Conservation (phyloP, 441 rosid species). For the Theobroma grandiflorum region DNA sequence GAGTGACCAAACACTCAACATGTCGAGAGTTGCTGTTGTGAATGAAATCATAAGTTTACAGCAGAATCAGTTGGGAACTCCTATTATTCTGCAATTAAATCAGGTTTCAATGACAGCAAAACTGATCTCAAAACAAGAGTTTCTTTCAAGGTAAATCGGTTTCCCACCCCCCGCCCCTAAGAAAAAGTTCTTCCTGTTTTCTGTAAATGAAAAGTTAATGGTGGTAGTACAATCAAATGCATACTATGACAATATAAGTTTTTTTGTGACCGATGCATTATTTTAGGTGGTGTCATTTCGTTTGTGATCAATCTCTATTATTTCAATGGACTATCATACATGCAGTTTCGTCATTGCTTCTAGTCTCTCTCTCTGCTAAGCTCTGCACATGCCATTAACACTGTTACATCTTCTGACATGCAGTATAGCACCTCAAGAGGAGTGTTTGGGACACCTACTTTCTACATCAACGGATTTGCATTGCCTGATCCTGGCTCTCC, state of each 20-base stretch:
- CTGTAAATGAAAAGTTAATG: background rate
- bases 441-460: conserved; percentile 72
- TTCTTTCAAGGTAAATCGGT: conserved; percentile 72
- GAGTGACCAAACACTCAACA: conserved; percentile 56
- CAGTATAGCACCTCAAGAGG: conserved; percentile 85
- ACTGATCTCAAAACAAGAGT: conserved; percentile 75
- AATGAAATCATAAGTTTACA: conserved; percentile 62
- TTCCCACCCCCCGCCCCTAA: background rate
- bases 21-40: conserved; percentile 58
- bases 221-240: background rate
- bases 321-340: background rate
- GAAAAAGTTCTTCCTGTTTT: background rate
- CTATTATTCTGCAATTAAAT: conserved; percentile 45
- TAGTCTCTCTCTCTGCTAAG: background rate
- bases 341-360: background rate
- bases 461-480: conserved; percentile 77
- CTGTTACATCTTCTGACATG: conserved; percentile 23
- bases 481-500: conserved; percentile 68
- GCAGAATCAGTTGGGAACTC: conserved; percentile 55
- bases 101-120: conserved; percentile 58
- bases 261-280: background rate
- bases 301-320: background rate
- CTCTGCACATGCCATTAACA: background rate
- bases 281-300: background rate
- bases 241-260: background rate